Evolutionary conservation across 345 rosid genomes (phyloP), one percentile per base, ranked within the genome.

Genomic region (Eucalyptus tenuipes): DNA sequence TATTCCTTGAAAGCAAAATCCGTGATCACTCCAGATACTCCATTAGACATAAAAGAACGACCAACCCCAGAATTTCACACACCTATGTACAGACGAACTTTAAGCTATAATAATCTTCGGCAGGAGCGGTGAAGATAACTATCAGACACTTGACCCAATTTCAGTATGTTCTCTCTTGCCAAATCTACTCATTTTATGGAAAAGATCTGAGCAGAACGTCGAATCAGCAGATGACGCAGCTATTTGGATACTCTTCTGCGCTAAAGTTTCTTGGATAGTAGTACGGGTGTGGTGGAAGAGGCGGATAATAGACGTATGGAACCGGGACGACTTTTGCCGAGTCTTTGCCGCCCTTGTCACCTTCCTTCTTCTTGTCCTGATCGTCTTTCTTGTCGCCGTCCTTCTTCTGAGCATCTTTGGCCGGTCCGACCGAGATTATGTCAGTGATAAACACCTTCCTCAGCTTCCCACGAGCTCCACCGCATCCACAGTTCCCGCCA

Each of bases 401-500:
- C 61, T 55, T 55, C 61, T 55, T 55, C 61, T 55, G 61, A 55
- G 55, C 88, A 61, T 89, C 89, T 71, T 89, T 89, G 27, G 82
- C 90, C 7, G 90, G 90, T 42, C 90, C 89, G 1, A 89, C 90
- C 25, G 90, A 87, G 64, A 87, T 6, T 13, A 89, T 87, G 0
- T 82, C 52, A 4, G 89, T 49, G 8, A 0, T 20, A 57, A 88
- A 89, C 31, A 0, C 42, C 85, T 89, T 89, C 61, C 90, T 80
- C 84, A 89, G 85, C 87, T 89, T 89, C 81, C 42, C 49, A 85
- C 85, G 0, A 89, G 48, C 55, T 49, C 24, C 29, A 89, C 89
- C 50, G 90, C 6, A 68, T 89, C 90, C 11, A 87, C 14, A 57
- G 24, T 14, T 68, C 90, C 90, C 3, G 80, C 87, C 85, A 89